Percentiles rank a stretch among this genome's conserved stretches.
Conservation (phyloP, 202 grass and related monocot genomes). For the Cymbopogon flexuosus region DNA sequence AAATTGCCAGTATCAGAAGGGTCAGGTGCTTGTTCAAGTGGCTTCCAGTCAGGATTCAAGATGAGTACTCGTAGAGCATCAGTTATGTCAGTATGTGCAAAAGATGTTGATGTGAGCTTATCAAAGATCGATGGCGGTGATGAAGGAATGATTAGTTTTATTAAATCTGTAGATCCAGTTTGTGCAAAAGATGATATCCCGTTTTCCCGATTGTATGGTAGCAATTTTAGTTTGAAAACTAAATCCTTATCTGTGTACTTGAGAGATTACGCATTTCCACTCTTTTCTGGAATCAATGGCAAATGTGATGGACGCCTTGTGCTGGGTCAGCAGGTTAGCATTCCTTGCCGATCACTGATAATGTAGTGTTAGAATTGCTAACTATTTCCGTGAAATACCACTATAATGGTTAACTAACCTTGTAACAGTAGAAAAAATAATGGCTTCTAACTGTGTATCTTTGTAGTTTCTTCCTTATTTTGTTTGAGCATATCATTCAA, state of each 20-base stretch:
- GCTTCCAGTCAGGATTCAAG: slow-evolving; percentile 92
- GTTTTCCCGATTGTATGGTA: slow-evolving; percentile 91
- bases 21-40: slow-evolving; percentile 74
- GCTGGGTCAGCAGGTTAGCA: slow-evolving; percentile 85
- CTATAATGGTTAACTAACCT: slow-evolving; percentile 16
- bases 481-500: not conserved
- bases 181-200: slow-evolving; percentile 86
- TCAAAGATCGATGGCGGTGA: slow-evolving; percentile 85
- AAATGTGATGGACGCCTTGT: slow-evolving; percentile 93
- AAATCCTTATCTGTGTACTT: slow-evolving; percentile 61
- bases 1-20: slow-evolving; percentile 70
- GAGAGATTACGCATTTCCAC: slow-evolving; percentile 88
- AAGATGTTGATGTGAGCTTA: slow-evolving; percentile 81
- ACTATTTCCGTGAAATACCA: slow-evolving; percentile 20
- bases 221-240: slow-evolving; percentile 80
- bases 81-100: slow-evolving; percentile 75
- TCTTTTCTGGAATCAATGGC: slow-evolving; percentile 73
- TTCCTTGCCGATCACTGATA: not conserved
- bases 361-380: slow-evolving; percentile 12
- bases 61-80: slow-evolving; percentile 66
- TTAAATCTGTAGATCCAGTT: slow-evolving; percentile 68
- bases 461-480: slow-evolving; percentile 15
- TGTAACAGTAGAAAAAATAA: slow-evolving; percentile 14
- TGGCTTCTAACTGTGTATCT: not conserved
- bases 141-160: slow-evolving; percentile 78